A percentile compares a stretch with the other conserved stretches of the same genome.
Conservation (phyloP, 805 yeast genomes). For the Zygotorulaspora chibaensis region DNA sequence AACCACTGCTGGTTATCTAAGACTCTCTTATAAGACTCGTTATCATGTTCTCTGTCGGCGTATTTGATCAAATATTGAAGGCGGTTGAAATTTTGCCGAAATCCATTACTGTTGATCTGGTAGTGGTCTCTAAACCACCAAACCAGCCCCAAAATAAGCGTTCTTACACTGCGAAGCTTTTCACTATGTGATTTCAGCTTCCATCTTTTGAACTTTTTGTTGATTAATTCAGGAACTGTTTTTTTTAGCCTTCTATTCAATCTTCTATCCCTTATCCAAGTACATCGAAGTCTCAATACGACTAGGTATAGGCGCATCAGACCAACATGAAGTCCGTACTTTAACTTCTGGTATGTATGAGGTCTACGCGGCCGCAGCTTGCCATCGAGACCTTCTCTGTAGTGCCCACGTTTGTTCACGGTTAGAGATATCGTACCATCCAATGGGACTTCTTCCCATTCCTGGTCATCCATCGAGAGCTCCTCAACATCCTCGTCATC, state of each 20-base stretch:
- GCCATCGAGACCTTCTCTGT: not conserved
- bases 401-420: not conserved
- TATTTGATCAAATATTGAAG: conserved; percentile 10
- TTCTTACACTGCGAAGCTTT: conserved; percentile 9
- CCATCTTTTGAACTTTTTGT: conserved; percentile 17
- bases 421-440: conserved; percentile 4
- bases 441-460: conserved; percentile 31
- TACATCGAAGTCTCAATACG: conserved; percentile 11
- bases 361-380: conserved; percentile 1
- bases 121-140: conserved; percentile 28
- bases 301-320: conserved; percentile 21
- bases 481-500: conserved; percentile 11
- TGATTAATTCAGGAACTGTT: conserved; percentile 26
- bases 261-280: conserved; percentile 17
- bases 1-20: conserved; percentile 13
- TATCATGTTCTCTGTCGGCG: not conserved
- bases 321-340: conserved; percentile 19
- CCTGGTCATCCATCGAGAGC: conserved; percentile 13
- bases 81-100: conserved; percentile 23
- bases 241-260: conserved; percentile 20
- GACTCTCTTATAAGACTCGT: conserved; percentile 2
- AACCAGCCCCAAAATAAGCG: conserved; percentile 23
- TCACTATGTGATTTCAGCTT: not conserved
- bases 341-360: conserved; percentile 11
- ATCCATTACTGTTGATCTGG: conserved; percentile 26